Percentiles rank a stretch among this genome's conserved stretches.
Evolutionary conservation across 306 rosid species (phyloP).

Genomic region (Cicer chorassanicum): DNA sequence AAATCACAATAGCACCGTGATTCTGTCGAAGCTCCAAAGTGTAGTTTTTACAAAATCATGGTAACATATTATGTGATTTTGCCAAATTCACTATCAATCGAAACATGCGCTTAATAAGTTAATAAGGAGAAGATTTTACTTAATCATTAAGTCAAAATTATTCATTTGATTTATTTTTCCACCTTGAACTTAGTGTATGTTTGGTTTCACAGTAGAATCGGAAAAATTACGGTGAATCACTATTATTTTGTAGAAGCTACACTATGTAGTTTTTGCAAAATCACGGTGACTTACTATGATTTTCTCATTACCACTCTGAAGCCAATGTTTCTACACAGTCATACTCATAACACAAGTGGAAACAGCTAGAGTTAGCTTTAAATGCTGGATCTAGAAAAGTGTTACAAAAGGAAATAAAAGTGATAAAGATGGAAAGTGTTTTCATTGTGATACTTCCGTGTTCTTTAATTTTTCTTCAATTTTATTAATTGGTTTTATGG

Average conservation of each 20-base stretch:
- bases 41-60: too few relatives aligned
- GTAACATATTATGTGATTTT: too few relatives aligned
- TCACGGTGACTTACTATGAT: too few relatives aligned
- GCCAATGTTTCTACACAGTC: constrained; percentile 40
- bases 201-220: too few relatives aligned
- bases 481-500: constrained; percentile 25
- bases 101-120: neutral
- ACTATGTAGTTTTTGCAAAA: too few relatives aligned
- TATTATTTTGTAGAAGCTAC: too few relatives aligned
- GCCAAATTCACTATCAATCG: too few relatives aligned
- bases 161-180: constrained; percentile 26
- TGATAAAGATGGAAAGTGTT: constrained; percentile 49
- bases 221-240: too few relatives aligned
- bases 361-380: constrained; percentile 71
- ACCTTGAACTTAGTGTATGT: neutral
- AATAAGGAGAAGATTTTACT: neutral
- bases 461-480: constrained; percentile 52
- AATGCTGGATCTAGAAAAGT: constrained; percentile 73
- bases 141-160: neutral
- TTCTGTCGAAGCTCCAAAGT: too few relatives aligned
- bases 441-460: constrained; percentile 62
- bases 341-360: constrained; percentile 47
- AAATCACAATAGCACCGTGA: too few relatives aligned
- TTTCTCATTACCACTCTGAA: too few relatives aligned
- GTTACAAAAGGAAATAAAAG: constrained; percentile 47